A percentile compares a stretch with the other conserved stretches of the same genome.
These are phyloP conservation scores for Hypomontagnella submonticulosa DNA, from an alignment of 495 filamentous ascomycete genomes.

Conservation along the genomic window DNA sequence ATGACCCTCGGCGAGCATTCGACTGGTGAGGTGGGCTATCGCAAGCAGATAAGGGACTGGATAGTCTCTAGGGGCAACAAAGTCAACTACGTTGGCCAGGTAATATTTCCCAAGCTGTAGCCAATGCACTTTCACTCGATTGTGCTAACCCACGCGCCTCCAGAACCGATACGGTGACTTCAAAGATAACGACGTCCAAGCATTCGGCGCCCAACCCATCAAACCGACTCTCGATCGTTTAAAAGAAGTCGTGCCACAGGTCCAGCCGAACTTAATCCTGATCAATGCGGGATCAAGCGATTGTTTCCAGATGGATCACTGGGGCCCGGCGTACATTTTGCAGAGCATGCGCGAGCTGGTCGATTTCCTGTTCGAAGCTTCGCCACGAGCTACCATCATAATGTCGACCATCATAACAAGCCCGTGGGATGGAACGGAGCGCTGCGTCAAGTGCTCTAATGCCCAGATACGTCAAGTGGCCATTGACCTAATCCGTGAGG, in stretches of 20 bases:
- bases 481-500: constrained; percentile 51
- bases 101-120: constrained; percentile 19
- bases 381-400: constrained; percentile 45
- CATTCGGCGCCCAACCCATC: constrained; percentile 46
- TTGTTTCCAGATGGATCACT: constrained; percentile 46
- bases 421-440: constrained; percentile 46
- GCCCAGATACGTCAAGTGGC: constrained; percentile 51
- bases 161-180: constrained; percentile 49
- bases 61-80: constrained; percentile 49
- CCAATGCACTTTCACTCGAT: constrained; percentile 11
- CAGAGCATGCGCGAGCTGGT: constrained; percentile 46
- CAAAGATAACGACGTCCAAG: constrained; percentile 47
- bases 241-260: constrained; percentile 44
- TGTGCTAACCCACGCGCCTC: constrained; percentile 31
- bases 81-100: constrained; percentile 50
- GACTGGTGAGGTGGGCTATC: constrained; percentile 65
- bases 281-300: constrained; percentile 49
- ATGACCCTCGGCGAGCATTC: constrained; percentile 66
- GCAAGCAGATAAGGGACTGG: constrained; percentile 55
- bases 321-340: constrained; percentile 41
- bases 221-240: constrained; percentile 42
- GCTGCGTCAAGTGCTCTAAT: constrained; percentile 49
- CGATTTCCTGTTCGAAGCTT: constrained; percentile 45
- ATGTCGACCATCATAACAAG: constrained; percentile 43
- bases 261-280: constrained; percentile 45